Evolutionary conservation across 2,329 filamentous ascomycete species (phyloP).

Genomic region (Ilyonectria sp.): DNA sequence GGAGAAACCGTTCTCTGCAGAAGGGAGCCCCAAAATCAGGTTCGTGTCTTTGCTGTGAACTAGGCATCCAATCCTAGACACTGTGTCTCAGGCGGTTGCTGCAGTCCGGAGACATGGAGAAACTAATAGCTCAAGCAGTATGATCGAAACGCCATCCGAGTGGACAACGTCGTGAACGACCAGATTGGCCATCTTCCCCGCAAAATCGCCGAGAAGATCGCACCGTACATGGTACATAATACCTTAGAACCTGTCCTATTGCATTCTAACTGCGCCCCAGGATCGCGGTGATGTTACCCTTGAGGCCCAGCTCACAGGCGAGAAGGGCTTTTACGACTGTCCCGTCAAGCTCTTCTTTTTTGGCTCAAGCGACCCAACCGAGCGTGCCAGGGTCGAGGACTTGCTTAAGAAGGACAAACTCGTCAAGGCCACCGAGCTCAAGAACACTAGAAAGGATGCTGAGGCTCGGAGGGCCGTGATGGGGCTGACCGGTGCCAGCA

Average conservation of each 20-base stretch:
- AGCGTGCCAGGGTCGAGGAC: constrained; percentile 69
- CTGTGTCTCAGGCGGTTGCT: neutral
- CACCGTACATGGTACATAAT: constrained; percentile 74
- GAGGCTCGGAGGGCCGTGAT: constrained; percentile 65
- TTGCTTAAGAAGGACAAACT: constrained; percentile 77
- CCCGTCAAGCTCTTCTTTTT: constrained; percentile 79
- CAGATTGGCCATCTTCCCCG: constrained; percentile 87
- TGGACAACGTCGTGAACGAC: constrained; percentile 80
- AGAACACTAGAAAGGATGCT: constrained; percentile 68
- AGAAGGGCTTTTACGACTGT: constrained; percentile 79
- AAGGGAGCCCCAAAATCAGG: constrained; percentile 77
- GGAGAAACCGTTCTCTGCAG: constrained; percentile 75
- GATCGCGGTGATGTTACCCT: constrained; percentile 73
- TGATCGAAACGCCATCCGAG: constrained; percentile 82
- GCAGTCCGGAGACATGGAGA: neutral
- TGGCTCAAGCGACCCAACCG: constrained; percentile 72
- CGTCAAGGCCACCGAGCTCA: constrained; percentile 69
- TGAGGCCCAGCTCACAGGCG: constrained; percentile 79
- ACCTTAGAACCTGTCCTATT: too few species aligned
- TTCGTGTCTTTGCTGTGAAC: constrained; percentile 41
- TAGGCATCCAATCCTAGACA: neutral
- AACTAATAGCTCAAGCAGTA: constrained; percentile 58
- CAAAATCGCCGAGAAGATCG: constrained; percentile 77
- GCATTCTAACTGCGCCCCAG: constrained; percentile 51
- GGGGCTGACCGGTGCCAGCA: constrained; percentile 56